Percentiles rank a stretch among this genome's conserved stretches.
Evolutionary conservation across 306 rosid genomes (phyloP).

Genomic region (peach (Prunus persica)): Prunus_persica_NCBIv2 NC_034009.1:45308001-45308500

Average conservation of each 20-base stretch:
- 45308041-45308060: too few relatives aligned
- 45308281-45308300: too few relatives aligned
- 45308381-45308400: background rate
- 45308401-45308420: background rate
- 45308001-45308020: background rate
- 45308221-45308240: too few relatives aligned
- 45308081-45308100: background rate
- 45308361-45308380: background rate
- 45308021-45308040: background rate
- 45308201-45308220: too few relatives aligned
- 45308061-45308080: background rate
- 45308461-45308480: slow-evolving; percentile 66
- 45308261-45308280: too few relatives aligned
- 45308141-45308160: background rate
- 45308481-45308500: slow-evolving; percentile 90
- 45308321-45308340: too few relatives aligned
- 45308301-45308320: too few relatives aligned
- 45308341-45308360: background rate
- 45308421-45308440: background rate
- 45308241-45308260: too few relatives aligned
- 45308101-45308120: background rate
- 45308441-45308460: background rate
- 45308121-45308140: background rate
- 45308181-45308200: too few relatives aligned
- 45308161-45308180: too few relatives aligned